Evolutionary conservation across 306 rosid genomes (phyloP), one percentile per base, ranked within the genome.

Genomic region (Ormosia emarginata): DNA sequence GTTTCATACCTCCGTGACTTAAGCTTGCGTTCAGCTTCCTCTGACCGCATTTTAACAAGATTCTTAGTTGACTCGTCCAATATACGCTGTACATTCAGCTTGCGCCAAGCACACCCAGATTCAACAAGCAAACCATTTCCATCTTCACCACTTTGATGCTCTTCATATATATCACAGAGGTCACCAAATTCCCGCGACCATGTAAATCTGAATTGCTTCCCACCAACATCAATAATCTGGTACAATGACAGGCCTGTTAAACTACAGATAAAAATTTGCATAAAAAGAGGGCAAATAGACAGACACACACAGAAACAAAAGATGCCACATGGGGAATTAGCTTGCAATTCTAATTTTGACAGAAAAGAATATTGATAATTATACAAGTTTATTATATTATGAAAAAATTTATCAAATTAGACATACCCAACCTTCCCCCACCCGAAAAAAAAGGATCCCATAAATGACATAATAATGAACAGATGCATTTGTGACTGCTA

Each of bases 51-150:
- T 87, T 95, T 95, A 79, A 93, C 91, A 65, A 83, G 99, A 80
- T 90, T 93, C 67, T 79, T 85, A 29, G 91, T 86, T 46, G 96
- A 92, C 80, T 95, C 99, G n/a, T 95, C 99, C 88, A 95, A 92
- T 78, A 86, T 82, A 65, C 99, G 97, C 41, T 90, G 96, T 77
- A 95, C 96, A 62, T 92, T 95, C 80, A 95, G 83, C 87, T 93
- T 95, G 70, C 98, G 95, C 99, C 99, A 93, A 57, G 97, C 96
- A 85, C 85, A 80, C 70, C 99, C 99, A 57, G 98, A 93, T 85
- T 95, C 98, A 77, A 91, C 91, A 47, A 95, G 94, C 80, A 90
- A 86, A 78, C 98, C 94, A 57, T 86, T 85, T 67, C 93, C 97
- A 63, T 92, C 92, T 85, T 92, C 97, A 17, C 98, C 97, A 78